Base-by-base conservation (phyloP, 2,329 filamentous ascomycete species). In the Claviceps cyperi region DNA sequence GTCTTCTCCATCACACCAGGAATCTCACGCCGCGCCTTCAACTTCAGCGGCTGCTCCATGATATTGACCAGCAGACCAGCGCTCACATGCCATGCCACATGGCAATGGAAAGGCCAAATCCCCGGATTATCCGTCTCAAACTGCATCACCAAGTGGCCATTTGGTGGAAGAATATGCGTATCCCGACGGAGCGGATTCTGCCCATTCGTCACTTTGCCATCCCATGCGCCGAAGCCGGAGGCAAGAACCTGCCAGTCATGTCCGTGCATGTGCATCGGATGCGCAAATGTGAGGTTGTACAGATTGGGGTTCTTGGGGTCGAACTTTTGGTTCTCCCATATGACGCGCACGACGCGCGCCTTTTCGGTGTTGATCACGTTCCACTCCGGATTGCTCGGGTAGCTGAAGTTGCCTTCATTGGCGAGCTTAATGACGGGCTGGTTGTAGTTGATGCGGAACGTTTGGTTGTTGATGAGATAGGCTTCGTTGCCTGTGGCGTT, bases 171-270 rank as follows among this genome's bases (percentile, higher is more conserved):
- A 54, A 73, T 67, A 5, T 73, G 73, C 2, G 73, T 71, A 55
- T 78, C 75, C 37, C 76, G 68, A 9, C 76, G 71, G 24, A 72
- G 68, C 1, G 76, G 74, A 57, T 77, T 78, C 2, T 17, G 35
- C 0, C 49, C 51, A 15, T 58, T 51, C 1, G 57, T 15, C 1
- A 54, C 45, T 0, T 49, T 49, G 14, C 58, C 39, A 5, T 53
- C 55, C 19, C 59, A 63, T 1, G 53, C 51, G 3, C 61, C 54
- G 19, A 41, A 50, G 0, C 58, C 59, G 17, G 62, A 58, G 1
- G 56, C 59, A 0, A 62, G 53, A 9, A 62, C 51, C 17, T 52
- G 60, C 36, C 63, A 65, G 52, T 67, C 65, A 50, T 66, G 64
- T 5, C 65, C 65, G 50, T 67, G 65, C 1, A 67, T 59, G 32